phyloP scores from a whole-genome alignment of 306 rosid genomes.

The Ziziphus jujuba region DNA sequence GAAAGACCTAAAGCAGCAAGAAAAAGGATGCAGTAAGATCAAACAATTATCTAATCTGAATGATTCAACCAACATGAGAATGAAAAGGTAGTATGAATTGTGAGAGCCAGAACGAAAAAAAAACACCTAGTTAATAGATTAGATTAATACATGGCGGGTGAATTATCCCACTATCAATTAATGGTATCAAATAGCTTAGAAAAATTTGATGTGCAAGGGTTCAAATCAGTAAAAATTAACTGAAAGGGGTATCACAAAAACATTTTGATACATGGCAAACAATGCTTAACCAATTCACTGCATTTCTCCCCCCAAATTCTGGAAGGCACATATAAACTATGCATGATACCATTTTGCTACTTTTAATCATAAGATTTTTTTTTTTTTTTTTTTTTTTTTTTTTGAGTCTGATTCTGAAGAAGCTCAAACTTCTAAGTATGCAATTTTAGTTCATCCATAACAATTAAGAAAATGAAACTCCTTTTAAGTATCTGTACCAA shows the following conservation, averaged over 20 bases:
- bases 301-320: neutral
- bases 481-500: slow-evolving; percentile 51
- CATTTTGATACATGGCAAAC: neutral
- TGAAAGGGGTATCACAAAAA: neutral
- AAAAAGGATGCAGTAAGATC: neutral
- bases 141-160: no score
- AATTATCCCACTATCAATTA: neutral
- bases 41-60: neutral
- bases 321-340: slow-evolving; percentile 5
- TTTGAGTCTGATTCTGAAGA: neutral
- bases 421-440: slow-evolving; percentile 12
- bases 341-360: slow-evolving; percentile 10
- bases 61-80: neutral
- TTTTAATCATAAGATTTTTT: slow-evolving; percentile 8
- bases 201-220: neutral
- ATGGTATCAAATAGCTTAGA: neutral
- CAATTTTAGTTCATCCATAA: slow-evolving; percentile 14
- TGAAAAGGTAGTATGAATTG: neutral
- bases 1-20: neutral
- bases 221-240: neutral
- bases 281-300: neutral
- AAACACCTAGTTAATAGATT: neutral
- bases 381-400: no score
- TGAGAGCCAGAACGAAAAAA: neutral
- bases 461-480: slow-evolving; percentile 13